A percentile compares a stretch with the other conserved stretches of the same genome.
phyloP scores from a whole-genome alignment of 495 filamentous ascomycete species.

The Coniosporium apollinis region DNA sequence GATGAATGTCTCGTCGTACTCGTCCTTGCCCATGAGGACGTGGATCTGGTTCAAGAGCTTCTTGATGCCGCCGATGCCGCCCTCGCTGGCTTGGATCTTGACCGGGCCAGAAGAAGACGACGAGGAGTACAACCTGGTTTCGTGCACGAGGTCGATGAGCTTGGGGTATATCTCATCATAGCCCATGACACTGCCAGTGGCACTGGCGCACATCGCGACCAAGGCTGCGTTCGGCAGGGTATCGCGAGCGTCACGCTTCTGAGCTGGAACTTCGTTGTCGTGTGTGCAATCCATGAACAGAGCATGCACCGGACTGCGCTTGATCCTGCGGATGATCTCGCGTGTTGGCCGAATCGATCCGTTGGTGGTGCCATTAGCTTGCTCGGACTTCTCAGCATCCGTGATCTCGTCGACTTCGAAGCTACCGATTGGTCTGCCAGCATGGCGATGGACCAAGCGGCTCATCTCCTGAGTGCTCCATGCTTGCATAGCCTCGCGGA shows the following conservation, averaged over 20 bases:
- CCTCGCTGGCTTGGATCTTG: constrained; percentile 43
- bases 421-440: constrained; percentile 86
- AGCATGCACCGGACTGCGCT: constrained; percentile 69
- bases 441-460: constrained; percentile 83
- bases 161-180: constrained; percentile 95
- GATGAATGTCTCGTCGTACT: constrained; percentile 88
- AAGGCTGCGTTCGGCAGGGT: constrained; percentile 92
- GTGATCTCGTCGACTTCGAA: constrained; percentile 61
- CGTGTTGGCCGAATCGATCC: constrained; percentile 25
- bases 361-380: constrained; percentile 24
- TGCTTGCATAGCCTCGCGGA: constrained; percentile 95
- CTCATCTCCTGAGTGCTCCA: constrained; percentile 91
- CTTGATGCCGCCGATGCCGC: constrained; percentile 78
- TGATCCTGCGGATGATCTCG: constrained; percentile 57
- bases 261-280: constrained; percentile 90
- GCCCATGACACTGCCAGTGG: constrained; percentile 93
- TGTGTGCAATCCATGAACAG: constrained; percentile 99
- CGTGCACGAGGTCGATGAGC: constrained; percentile 75
- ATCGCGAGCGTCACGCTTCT: constrained; percentile 88
- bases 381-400: constrained; percentile 16
- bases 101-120: constrained; percentile 45
- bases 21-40: constrained; percentile 80
- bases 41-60: constrained; percentile 86
- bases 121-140: constrained; percentile 67
- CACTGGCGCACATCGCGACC: constrained; percentile 86